Evolutionary conservation across 1,284 basidiomycete species (phyloP).

Genomic region (Tylopilus sp.): DNA sequence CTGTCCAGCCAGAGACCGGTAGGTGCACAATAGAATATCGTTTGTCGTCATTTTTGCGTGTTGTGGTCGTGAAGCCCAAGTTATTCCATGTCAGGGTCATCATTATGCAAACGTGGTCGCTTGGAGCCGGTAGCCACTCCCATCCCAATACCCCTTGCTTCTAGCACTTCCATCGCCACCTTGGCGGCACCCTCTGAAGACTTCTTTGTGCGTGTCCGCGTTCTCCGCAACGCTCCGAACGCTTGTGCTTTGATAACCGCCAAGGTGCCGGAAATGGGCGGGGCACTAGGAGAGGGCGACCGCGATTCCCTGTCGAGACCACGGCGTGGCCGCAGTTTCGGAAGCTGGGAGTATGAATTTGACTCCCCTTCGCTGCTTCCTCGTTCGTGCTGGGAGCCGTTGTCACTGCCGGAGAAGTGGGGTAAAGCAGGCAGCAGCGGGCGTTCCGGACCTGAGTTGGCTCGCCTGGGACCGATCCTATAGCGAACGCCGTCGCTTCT

Average conservation of each 20-base stretch:
- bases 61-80: constrained; percentile 13
- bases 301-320: constrained; percentile 51
- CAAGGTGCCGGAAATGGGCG: constrained; percentile 70
- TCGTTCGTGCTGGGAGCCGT: constrained; percentile 48
- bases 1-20: constrained; percentile 22
- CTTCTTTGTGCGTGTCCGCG: constrained; percentile 67
- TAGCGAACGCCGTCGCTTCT: constrained; percentile 56
- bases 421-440: constrained; percentile 47
- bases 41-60: constrained; percentile 22
- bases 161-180: constrained; percentile 72
- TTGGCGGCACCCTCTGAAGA: constrained; percentile 68
- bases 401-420: constrained; percentile 50
- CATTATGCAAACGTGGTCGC: constrained; percentile 56
- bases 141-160: constrained; percentile 69
- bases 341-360: constrained; percentile 40
- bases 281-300: constrained; percentile 65
- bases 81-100: constrained; percentile 46
- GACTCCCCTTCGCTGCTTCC: constrained; percentile 56
- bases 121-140: constrained; percentile 49
- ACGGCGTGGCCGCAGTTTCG: constrained; percentile 42
- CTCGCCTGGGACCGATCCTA: constrained; percentile 48
- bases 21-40: constrained; percentile 32
- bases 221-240: constrained; percentile 76
- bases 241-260: constrained; percentile 85
- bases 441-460: constrained; percentile 50